Evolutionary conservation across 139 green algal genomes (phyloP).

Genomic region (Desmodesmus armatus): DNA sequence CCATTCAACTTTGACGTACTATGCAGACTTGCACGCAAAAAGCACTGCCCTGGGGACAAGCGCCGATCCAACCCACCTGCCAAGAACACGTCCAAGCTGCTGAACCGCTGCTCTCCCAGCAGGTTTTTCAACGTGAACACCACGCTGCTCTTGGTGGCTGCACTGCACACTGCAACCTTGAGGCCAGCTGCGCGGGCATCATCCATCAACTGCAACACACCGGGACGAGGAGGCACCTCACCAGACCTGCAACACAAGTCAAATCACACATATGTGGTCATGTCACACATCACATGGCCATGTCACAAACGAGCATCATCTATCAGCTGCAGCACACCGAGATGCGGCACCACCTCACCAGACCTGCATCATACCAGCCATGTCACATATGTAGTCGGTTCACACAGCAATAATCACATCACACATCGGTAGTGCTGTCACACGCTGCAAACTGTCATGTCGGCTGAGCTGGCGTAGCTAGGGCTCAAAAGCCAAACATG

Average conservation of each 20-base stretch:
- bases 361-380: background rate
- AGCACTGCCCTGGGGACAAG: too few relatives aligned
- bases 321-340: conserved; percentile 64
- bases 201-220: conserved; percentile 87
- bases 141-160: conserved; percentile 88
- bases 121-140: conserved; percentile 82
- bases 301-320: background rate
- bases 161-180: conserved; percentile 88
- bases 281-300: background rate
- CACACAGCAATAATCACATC: too few relatives aligned
- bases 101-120: conserved; percentile 83
- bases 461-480: too few relatives aligned
- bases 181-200: conserved; percentile 76
- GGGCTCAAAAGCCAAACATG: too few relatives aligned
- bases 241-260: conserved; percentile 53
- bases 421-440: too few relatives aligned
- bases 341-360: background rate
- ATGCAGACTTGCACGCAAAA: too few relatives aligned
- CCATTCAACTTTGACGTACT: too few relatives aligned
- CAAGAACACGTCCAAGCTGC: conserved; percentile 88
- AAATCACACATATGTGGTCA: background rate
- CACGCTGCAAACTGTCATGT: too few relatives aligned
- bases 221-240: conserved; percentile 70
- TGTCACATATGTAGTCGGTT: too few relatives aligned
- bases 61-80: conserved; percentile 81